phyloP scores from a whole-genome alignment of 2,329 filamentous ascomycete genomes.

The Aspergillus eucalypticola region DNA sequence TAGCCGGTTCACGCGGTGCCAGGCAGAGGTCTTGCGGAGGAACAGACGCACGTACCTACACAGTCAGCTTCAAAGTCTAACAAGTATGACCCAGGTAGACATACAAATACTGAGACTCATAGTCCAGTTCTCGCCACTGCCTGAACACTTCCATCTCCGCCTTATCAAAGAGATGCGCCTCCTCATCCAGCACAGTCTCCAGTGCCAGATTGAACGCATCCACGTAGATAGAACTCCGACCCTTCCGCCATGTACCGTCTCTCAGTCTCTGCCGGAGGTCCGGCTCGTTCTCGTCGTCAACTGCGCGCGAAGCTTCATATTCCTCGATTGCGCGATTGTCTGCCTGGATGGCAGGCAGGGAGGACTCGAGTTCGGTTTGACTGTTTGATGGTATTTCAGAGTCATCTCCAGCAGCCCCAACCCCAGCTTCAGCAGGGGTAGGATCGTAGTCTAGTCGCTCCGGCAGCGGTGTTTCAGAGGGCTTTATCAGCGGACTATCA shows the following conservation, averaged over 20 bases:
- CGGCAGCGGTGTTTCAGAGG: not conserved
- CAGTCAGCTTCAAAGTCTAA: constrained; percentile 6
- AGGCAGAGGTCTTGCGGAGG: constrained; percentile 83
- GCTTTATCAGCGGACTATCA: constrained; percentile 39
- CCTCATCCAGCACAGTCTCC: constrained; percentile 84
- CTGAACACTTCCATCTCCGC: constrained; percentile 75
- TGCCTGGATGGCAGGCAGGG: constrained; percentile 66
- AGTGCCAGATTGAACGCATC: constrained; percentile 95
- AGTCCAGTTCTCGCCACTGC: constrained; percentile 71
- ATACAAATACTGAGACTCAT: constrained; percentile 89
- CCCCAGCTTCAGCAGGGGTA: not conserved
- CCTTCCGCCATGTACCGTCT: constrained; percentile 67
- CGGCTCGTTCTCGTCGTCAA: constrained; percentile 46
- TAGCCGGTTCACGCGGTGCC: constrained; percentile 79
- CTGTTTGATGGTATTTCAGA: constrained; percentile 37
- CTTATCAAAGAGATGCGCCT: constrained; percentile 81
- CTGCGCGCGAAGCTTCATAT: constrained; percentile 71
- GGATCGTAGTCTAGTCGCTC: constrained; percentile 26
- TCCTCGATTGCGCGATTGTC: constrained; percentile 73
- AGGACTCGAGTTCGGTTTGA: constrained; percentile 69
- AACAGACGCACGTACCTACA: constrained; percentile 86
- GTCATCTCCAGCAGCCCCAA: constrained; percentile 20
- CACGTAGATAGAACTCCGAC: constrained; percentile 88
- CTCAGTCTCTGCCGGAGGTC: constrained; percentile 54
- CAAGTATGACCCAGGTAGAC: constrained; percentile 30